Conservation (phyloP, 2,329 filamentous ascomycete species). For the Microdochium trichocladiopsis region DNA sequence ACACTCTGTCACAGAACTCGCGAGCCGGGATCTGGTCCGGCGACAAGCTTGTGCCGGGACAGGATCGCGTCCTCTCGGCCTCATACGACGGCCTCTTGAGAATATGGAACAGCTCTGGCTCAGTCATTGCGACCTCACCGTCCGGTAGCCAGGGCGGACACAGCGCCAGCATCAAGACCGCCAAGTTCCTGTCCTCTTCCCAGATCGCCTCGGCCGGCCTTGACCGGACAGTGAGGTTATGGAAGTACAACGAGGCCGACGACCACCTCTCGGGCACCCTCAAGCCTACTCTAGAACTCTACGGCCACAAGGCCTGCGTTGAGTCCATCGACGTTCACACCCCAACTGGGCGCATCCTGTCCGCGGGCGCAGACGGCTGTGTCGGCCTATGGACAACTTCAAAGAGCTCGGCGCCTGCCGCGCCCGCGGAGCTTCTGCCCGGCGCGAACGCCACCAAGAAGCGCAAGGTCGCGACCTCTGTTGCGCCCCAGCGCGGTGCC, state of each 20-base stretch:
- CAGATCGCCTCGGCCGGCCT: constrained; percentile 78
- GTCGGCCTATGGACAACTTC: constrained; percentile 86
- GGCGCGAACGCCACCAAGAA: constrained; percentile 64
- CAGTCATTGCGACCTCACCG: constrained; percentile 71
- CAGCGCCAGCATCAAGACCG: constrained; percentile 70
- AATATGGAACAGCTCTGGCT: constrained; percentile 85
- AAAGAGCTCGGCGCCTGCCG: constrained; percentile 67
- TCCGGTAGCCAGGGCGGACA: constrained; percentile 64
- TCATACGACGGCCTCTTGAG: constrained; percentile 86
- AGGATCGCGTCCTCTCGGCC: constrained; percentile 77
- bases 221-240: constrained; percentile 80
- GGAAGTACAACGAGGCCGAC: constrained; percentile 72
- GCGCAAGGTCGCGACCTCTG: constrained; percentile 52
- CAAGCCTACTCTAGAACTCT: constrained; percentile 71
- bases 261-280: constrained; percentile 55
- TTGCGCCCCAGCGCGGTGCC: constrained; percentile 67
- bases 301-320: constrained; percentile 71
- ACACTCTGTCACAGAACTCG: constrained; percentile 67
- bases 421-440: constrained; percentile 63
- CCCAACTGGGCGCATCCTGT: constrained; percentile 70
- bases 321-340: constrained; percentile 70
- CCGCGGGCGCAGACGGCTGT: constrained; percentile 74
- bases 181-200: constrained; percentile 70
- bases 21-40: constrained; percentile 50
- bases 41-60: constrained; percentile 40